These are phyloP conservation scores for Tylopilus plumbeoviolaceoides DNA, from an alignment of 768 basidiomycete genomes.

Conservation along the genomic window DNA sequence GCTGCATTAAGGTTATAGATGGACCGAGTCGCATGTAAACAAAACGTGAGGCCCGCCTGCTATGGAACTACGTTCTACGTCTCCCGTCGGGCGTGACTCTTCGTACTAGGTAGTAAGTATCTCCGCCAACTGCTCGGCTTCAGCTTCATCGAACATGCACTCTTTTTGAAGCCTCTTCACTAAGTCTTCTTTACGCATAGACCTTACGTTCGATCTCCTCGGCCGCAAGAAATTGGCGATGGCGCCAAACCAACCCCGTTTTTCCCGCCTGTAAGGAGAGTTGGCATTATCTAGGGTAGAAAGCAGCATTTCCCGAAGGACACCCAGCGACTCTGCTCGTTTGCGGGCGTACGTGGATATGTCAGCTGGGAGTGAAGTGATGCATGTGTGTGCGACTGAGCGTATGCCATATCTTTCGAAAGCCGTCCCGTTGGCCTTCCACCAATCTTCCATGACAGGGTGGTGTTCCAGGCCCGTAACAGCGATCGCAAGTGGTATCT, in stretches of 20 bases:
- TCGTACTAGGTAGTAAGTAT: not conserved
- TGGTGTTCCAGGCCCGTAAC: not conserved
- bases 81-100: no score
- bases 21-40: no score
- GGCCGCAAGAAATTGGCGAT: not conserved
- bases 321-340: not conserved
- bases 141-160: not conserved
- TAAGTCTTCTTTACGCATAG: not conserved
- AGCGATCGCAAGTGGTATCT: not conserved
- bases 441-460: not conserved
- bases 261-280: not conserved
- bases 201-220: not conserved
- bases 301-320: not conserved
- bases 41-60: no score
- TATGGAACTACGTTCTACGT: no score
- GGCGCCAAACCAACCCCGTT: not conserved
- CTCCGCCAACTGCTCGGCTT: not conserved
- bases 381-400: not conserved
- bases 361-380: not conserved
- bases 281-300: not conserved
- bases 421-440: not conserved
- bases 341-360: not conserved
- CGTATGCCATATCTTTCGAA: not conserved
- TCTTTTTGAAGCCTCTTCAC: not conserved
- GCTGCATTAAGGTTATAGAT: no score